These are phyloP conservation scores for Cocos nucifera DNA, from an alignment of 176 grass and related monocot species.

Conservation along the genomic window DNA sequence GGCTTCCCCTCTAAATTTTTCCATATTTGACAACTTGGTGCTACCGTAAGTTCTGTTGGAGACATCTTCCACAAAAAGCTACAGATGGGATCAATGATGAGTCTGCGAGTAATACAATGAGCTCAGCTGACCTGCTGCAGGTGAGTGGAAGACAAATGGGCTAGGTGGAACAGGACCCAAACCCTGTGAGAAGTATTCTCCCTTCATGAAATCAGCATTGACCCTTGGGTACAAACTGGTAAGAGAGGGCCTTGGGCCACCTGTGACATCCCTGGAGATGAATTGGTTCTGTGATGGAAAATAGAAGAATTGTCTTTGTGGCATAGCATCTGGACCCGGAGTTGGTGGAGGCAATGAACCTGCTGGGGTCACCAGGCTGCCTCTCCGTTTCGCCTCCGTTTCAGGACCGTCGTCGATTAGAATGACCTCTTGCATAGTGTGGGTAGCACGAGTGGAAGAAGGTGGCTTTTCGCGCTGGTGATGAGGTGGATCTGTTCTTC, in stretches of 20 bases:
- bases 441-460: constrained; percentile 26
- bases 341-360: constrained; percentile 23
- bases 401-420: constrained; percentile 54
- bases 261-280: constrained; percentile 33
- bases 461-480: too few species aligned
- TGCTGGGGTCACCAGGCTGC: constrained; percentile 16
- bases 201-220: constrained; percentile 37
- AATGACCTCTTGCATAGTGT: constrained; percentile 64
- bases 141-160: constrained; percentile 36
- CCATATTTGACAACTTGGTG: too few species aligned
- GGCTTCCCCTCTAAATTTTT: too few species aligned
- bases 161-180: constrained; percentile 29
- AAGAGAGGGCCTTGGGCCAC: constrained; percentile 33
- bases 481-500: too few species aligned
- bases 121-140: constrained; percentile 33
- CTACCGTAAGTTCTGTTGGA: too few species aligned
- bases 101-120: constrained; percentile 54
- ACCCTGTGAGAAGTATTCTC: constrained; percentile 27
- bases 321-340: constrained; percentile 21
- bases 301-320: constrained; percentile 38
- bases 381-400: constrained; percentile 30
- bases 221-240: constrained; percentile 28
- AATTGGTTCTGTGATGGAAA: constrained; percentile 44
- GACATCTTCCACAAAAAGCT: too few species aligned
- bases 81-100: constrained; percentile 31